Conservation (phyloP, 2,329 filamentous ascomycete genomes). For the Trichoderma semiorbis region DNA sequence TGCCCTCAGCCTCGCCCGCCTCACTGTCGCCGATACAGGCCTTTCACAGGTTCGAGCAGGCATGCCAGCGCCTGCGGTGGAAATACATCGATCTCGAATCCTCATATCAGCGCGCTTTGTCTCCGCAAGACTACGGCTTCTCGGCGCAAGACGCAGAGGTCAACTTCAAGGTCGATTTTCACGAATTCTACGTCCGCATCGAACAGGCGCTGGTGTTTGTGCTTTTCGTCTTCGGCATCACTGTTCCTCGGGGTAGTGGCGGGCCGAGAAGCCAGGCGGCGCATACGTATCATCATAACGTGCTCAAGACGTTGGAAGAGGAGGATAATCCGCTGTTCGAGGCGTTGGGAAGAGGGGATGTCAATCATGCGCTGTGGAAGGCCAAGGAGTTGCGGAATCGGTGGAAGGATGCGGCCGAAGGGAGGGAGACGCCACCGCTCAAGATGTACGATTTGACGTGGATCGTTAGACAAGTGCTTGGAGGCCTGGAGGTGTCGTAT, state of each 20-base stretch:
- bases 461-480: constrained; percentile 56
- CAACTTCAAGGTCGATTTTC: constrained; percentile 76
- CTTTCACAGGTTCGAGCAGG: constrained; percentile 57
- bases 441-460: constrained; percentile 59
- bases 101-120: constrained; percentile 51
- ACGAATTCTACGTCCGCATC: constrained; percentile 71
- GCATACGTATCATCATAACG: constrained; percentile 67
- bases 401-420: constrained; percentile 66
- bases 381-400: constrained; percentile 69
- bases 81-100: constrained; percentile 58
- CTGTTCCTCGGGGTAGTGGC: constrained; percentile 36
- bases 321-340: constrained; percentile 52
- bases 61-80: constrained; percentile 59
- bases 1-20: constrained; percentile 8
- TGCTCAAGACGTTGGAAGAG: constrained; percentile 60
- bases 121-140: constrained; percentile 35
- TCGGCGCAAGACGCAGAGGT: constrained; percentile 50
- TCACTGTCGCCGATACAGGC: constrained; percentile 37
- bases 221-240: constrained; percentile 60
- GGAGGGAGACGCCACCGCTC: constrained; percentile 39
- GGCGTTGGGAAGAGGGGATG: constrained; percentile 53
- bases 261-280: constrained; percentile 16
- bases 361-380: constrained; percentile 55
- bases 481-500: constrained; percentile 58
- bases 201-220: constrained; percentile 68